Evolutionary conservation across 225 moss, liverwort and hornwort species (phyloP).

Genomic region (Pseudoscleropodium purum): DNA sequence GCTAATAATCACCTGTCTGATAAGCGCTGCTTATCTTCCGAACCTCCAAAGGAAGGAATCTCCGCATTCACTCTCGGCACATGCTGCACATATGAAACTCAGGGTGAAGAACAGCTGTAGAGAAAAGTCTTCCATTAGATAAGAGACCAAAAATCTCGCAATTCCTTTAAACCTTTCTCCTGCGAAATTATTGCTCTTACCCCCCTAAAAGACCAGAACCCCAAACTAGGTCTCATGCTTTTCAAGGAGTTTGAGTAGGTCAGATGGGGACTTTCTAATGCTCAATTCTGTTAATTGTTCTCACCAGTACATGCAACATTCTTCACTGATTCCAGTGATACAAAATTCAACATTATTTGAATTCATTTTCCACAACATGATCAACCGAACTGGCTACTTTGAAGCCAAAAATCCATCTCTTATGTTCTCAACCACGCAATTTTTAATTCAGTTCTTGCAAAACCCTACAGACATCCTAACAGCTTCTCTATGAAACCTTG

Average conservation of each 20-base stretch:
- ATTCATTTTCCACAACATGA: background rate
- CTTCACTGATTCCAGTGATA: background rate
- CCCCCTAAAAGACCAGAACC: background rate
- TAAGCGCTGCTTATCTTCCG: slow-evolving; percentile 52
- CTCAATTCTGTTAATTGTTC: background rate
- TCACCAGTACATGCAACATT: background rate
- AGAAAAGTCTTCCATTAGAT: background rate
- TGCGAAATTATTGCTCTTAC: background rate
- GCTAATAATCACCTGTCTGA: slow-evolving; percentile 42
- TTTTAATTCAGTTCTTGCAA: background rate
- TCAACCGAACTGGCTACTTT: background rate
- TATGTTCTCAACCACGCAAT: background rate
- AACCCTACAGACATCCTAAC: background rate
- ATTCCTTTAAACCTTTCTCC: background rate
- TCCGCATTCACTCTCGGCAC: slow-evolving; percentile 65
- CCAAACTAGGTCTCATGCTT: background rate
- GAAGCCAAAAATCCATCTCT: background rate
- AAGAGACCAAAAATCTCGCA: background rate
- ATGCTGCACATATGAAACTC: slow-evolving; percentile 44
- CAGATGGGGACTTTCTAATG: background rate
- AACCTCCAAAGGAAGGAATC: slow-evolving; percentile 44
- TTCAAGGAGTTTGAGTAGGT: background rate
- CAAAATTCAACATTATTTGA: background rate
- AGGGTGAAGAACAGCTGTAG: background rate
- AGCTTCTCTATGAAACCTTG: background rate